phyloP scores from a whole-genome alignment of 495 filamentous ascomycete genomes.

The Aspergillus asperescens region DNA sequence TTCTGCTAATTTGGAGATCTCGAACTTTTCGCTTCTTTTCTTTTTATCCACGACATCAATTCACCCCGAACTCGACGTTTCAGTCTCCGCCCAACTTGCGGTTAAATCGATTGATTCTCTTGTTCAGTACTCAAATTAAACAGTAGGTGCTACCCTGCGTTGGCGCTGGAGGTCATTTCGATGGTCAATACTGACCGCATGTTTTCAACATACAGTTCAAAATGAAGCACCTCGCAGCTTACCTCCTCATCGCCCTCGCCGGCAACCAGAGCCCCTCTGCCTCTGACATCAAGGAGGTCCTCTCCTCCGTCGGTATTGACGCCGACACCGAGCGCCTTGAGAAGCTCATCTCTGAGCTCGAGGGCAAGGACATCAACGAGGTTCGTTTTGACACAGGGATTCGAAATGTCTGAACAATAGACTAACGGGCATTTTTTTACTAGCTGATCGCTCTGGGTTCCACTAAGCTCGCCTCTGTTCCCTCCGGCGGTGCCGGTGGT shows the following conservation, averaged over 20 bases:
- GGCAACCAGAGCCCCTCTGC: constrained; percentile 89
- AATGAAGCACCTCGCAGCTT: constrained; percentile 99
- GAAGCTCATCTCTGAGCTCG: constrained; percentile 81
- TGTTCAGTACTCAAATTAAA: constrained; percentile 51
- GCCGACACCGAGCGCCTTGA: constrained; percentile 81
- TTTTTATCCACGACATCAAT: constrained; percentile 27
- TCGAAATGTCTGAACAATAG: background rate
- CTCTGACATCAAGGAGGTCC: constrained; percentile 82
- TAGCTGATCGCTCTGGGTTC: constrained; percentile 93
- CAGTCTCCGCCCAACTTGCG: constrained; percentile 80
- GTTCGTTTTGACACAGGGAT: constrained; percentile 45
- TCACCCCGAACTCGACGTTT: constrained; percentile 63
- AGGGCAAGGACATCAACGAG: constrained; percentile 97
- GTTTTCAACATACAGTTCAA: constrained; percentile 43
- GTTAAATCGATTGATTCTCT: constrained; percentile 96
- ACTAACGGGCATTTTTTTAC: constrained; percentile 22
- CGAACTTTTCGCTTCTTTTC: constrained; percentile 18
- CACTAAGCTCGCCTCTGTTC: constrained; percentile 93
- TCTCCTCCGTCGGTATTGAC: constrained; percentile 93
- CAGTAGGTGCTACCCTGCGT: constrained; percentile 20
- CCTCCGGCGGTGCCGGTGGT: constrained; percentile 78
- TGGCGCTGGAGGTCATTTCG: background rate
- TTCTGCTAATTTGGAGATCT: constrained; percentile 30
- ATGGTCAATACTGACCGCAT: background rate
- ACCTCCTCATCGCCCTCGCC: constrained; percentile 90